These are phyloP conservation scores for Tetrahymena malaccensis DNA, from an alignment of 73 alveolate genomes.

Conservation along the genomic window DNA sequence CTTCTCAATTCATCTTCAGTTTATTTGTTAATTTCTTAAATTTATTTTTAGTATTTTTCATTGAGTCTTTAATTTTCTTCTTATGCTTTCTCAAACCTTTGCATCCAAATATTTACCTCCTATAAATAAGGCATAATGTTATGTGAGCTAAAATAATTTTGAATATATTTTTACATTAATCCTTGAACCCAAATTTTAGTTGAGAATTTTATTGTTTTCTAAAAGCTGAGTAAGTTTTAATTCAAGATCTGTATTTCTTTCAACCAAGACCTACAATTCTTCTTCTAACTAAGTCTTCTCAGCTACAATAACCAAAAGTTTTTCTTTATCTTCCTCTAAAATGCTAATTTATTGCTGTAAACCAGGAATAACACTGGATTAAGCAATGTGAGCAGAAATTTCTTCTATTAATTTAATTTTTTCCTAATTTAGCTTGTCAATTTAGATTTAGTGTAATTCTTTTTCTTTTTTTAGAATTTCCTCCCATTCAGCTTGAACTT, in stretches of 20 bases:
- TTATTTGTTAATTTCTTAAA: neutral
- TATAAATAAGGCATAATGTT: neutral
- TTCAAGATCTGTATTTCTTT: neutral
- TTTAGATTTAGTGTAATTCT: neutral
- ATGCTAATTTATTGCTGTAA: neutral
- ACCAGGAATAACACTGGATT: neutral
- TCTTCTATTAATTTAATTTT: neutral
- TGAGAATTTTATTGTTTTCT: neutral
- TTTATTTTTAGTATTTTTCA: neutral
- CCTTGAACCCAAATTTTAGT: neutral
- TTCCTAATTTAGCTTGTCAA: neutral
- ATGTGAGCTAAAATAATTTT: neutral
- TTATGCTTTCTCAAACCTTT: neutral
- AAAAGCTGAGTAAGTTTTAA: neutral
- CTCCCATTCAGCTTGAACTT: neutral
- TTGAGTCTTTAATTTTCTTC: neutral
- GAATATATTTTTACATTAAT: neutral
- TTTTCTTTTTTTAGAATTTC: neutral
- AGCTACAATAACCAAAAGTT: neutral
- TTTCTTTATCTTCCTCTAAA: neutral
- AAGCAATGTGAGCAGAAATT: neutral
- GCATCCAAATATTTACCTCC: neutral
- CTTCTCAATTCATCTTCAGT: neutral
- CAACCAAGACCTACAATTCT: neutral
- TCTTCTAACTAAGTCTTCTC: neutral